A percentile compares a stretch with the other conserved stretches of the same genome.
Evolutionary conservation across 352 stramenopile species (phyloP).

Genomic region (Globisporangium sylvaticum): DNA sequence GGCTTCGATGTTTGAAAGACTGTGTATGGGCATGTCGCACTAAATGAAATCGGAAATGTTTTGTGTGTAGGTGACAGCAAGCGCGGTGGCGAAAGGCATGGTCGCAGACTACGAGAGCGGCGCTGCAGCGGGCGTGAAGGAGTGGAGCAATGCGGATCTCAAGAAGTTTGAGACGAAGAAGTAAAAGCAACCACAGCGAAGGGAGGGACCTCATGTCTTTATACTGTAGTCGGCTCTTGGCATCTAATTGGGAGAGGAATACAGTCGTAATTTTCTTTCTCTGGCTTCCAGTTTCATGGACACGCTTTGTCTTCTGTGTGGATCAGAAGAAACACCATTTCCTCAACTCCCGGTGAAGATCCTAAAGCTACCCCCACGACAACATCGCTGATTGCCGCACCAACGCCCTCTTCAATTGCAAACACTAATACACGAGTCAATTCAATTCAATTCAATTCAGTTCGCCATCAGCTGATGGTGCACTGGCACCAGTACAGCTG

Average conservation of each 20-base stretch:
- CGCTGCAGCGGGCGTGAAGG: slow-evolving; percentile 25
- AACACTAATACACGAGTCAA: neutral
- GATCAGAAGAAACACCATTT: neutral
- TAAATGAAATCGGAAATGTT: neutral
- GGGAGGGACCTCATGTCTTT: too few species aligned
- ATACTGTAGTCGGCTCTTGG: neutral
- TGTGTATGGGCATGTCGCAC: too few species aligned
- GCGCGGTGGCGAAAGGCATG: slow-evolving; percentile 62
- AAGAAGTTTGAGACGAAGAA: slow-evolving; percentile 40
- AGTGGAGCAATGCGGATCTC: slow-evolving; percentile 49
- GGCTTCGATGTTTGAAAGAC: too few species aligned
- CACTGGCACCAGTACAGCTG: slow-evolving; percentile 67
- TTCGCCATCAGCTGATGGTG: slow-evolving; percentile 30
- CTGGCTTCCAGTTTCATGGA: neutral
- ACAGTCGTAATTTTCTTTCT: neutral
- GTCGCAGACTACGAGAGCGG: slow-evolving; percentile 59
- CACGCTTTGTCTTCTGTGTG: neutral
- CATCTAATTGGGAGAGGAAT: neutral
- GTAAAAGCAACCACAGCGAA: neutral
- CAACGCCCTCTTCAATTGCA: neutral
- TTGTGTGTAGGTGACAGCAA: slow-evolving; percentile 38
- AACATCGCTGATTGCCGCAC: neutral
- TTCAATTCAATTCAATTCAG: neutral
- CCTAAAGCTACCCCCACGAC: neutral
- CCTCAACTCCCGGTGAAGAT: neutral